Evolutionary conservation across 108 stramenopile species (phyloP), one percentile per base, ranked within the genome.

Genomic region (Cylindrotheca closterium): DNA sequence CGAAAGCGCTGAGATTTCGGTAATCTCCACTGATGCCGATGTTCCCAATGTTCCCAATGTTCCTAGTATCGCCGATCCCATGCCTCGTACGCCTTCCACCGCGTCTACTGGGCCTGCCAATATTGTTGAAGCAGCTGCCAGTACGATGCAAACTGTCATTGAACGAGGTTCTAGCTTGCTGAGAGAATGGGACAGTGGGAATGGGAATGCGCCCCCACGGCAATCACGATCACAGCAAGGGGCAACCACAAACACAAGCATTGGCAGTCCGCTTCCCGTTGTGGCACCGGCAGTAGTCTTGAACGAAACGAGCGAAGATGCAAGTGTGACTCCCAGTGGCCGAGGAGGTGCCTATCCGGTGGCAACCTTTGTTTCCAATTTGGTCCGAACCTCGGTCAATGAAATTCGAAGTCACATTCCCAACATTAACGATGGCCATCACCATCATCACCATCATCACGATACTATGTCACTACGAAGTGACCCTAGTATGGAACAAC

Each of bases 351-450:
- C 23, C 25, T 81, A 81, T 48, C 79, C 79, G 0, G 81, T 82
- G 17, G 81, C 81, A 0, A 78, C 81, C 31, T 78, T 82, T 68
- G 77, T 82, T 30, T 52, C 54, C 28, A 74, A 78, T 52, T 53
- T 82, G 10, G 81, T 82, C 0, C 81, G 81, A 67, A 26, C 21
- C 47, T 65, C 30, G 54, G 67, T 54, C 56, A 76, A 57, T 1
- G 65, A 72, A 63, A 49, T 73, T 19, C 51, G 61, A 0, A 54
- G 49, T 33, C 55, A 67, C 55, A 59, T 73, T 28, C 47, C 48
- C n/a, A 31, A 56, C 7, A 47, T 56, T 17, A n/a, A 33, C 7
- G 58, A 30, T 30, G 12, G 29, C 1, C 2, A 8, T 23, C 25
- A 55, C 1, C 50, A 5, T 0, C 4, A 45, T 26, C 27, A 22